Evolutionary conservation across 2,329 filamentous ascomycete species (phyloP).

Genomic region (Xylaria sp.): DNA sequence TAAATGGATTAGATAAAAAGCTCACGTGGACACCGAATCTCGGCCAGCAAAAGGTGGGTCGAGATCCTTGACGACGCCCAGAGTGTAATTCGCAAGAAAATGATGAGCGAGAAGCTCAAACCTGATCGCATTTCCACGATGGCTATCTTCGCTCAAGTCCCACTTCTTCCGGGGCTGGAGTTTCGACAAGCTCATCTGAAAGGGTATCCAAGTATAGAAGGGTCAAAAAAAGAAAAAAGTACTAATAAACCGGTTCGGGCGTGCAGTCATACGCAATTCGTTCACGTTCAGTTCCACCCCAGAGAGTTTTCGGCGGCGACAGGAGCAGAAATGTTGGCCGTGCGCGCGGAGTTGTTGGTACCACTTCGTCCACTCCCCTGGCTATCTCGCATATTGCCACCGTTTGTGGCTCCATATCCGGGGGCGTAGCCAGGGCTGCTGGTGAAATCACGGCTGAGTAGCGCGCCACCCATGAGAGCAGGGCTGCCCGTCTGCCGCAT

Average conservation of each 20-base stretch:
- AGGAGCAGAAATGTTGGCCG: slow-evolving; percentile 82
- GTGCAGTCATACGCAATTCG: slow-evolving; percentile 49
- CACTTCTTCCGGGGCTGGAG: slow-evolving; percentile 31
- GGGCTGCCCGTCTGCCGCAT: slow-evolving; percentile 68
- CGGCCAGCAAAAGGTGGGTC: slow-evolving; percentile 52
- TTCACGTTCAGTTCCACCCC: slow-evolving; percentile 80
- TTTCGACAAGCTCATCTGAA: slow-evolving; percentile 50
- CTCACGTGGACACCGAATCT: slow-evolving; percentile 47
- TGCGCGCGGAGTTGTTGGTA: slow-evolving; percentile 65
- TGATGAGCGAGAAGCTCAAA: slow-evolving; percentile 45
- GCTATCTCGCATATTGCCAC: slow-evolving; percentile 60
- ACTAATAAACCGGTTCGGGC: slow-evolving; percentile 46
- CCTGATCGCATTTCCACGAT: slow-evolving; percentile 48
- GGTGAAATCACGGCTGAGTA: slow-evolving; percentile 67
- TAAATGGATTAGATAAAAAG: slow-evolving; percentile 51
- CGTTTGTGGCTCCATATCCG: slow-evolving; percentile 62
- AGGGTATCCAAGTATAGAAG: slow-evolving; percentile 59
- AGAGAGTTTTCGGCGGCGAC: slow-evolving; percentile 95
- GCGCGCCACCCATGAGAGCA: slow-evolving; percentile 76
- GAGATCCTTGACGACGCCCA: slow-evolving; percentile 45
- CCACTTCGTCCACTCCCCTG: slow-evolving; percentile 73
- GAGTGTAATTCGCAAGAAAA: slow-evolving; percentile 51
- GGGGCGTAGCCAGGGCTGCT: slow-evolving; percentile 36
- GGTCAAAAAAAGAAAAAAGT: slow-evolving; percentile 43
- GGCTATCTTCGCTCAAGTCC: slow-evolving; percentile 36